These are phyloP conservation scores for Xylaria sp. DNA, from an alignment of 2,329 filamentous ascomycete species.

Conservation along the genomic window DNA sequence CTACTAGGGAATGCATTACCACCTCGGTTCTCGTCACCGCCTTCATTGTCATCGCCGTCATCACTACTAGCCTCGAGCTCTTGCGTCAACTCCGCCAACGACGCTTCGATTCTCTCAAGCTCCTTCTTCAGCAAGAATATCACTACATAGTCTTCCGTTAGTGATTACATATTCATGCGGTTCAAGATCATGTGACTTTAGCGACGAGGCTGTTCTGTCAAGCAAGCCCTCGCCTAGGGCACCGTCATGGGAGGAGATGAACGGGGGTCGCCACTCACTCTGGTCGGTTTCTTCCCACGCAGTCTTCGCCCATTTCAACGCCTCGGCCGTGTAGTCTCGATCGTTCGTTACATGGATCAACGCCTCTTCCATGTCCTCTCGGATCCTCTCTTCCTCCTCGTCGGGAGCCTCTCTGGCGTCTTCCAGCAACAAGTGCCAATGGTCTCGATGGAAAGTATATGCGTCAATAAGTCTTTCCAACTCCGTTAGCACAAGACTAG, in stretches of 20 bases:
- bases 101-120: too few species aligned
- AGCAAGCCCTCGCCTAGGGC: not conserved
- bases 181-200: not conserved
- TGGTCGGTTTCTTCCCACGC: not conserved
- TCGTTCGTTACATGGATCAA: not conserved
- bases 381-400: not conserved
- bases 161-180: not conserved
- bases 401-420: not conserved
- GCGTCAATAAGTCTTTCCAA: slow-evolving; percentile 2
- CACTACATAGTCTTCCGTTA: not conserved
- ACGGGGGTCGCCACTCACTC: not conserved
- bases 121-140: not conserved
- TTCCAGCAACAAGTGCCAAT: not conserved
- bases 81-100: too few species aligned
- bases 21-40: too few species aligned
- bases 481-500: not conserved
- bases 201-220: not conserved
- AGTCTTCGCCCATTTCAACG: not conserved
- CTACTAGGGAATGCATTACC: too few species aligned
- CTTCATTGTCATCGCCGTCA: too few species aligned
- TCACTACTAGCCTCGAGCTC: too few species aligned
- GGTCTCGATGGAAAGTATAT: not conserved
- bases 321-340: not conserved
- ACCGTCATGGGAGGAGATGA: not conserved
- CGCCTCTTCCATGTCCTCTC: not conserved